Evolutionary conservation across 192 early-diverging fungal species (phyloP), one percentile per base, ranked within the genome.

Genomic region (Funneliformis geosporum): DNA sequence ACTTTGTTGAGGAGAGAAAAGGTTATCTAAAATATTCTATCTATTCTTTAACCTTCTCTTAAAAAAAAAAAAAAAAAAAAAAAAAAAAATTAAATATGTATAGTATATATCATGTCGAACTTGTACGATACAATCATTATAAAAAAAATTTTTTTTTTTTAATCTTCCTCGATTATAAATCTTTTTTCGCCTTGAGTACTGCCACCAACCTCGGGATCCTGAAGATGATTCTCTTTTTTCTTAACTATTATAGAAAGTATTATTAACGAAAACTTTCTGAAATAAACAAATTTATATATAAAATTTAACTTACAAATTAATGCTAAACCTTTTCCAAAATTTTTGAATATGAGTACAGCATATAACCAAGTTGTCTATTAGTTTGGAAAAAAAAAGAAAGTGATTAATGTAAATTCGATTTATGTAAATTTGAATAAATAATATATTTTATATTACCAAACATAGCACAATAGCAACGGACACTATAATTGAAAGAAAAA

Each of bases 291-390:
- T 5, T 18, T 18, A 18, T 16, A 16, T 18, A 12, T 18, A 65
- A 5, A 38, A 11, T 14, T 5, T 33, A 42, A n/a, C 39, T 69
- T 23, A 69, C 67, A 16, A 43, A 39, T 14, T 40, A 2, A 8
- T 69, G 21, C 7, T 69, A 69, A 69, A 4, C 67, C 67, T 69
- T 69, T 33, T 4, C 40, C 67, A 69, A 69, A 69, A 42, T 69
- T 69, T 69, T 6, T 42, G 21, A 43, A 21, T 14, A 42, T 39
- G 7, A 43, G 38, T 42, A 69, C 42, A 8, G 38, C 38, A 33
- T 40, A 69, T 69, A 69, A 7, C 16, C 28, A 69, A 8, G 67
- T 40, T 39, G 28, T 12, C 64, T 65, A n/a, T n/a, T n/a, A 33
- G 8, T 33, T 65, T 33, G 33, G 14, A 69, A 39, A 69, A 40